These are phyloP conservation scores for Pichia rugopelliculosa DNA, from an alignment of 805 yeast genomes.

Conservation along the genomic window DNA sequence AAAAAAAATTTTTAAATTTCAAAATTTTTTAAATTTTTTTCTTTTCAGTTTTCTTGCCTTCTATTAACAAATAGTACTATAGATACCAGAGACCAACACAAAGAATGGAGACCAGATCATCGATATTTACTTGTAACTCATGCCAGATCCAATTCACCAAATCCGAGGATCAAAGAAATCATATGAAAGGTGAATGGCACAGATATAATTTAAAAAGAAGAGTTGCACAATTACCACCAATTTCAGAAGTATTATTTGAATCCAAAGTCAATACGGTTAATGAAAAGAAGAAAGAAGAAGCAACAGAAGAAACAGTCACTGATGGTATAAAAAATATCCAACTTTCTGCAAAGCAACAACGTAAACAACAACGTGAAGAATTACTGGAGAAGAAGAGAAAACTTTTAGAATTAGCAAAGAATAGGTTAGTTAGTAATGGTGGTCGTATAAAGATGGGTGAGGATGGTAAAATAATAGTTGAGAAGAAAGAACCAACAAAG, in stretches of 20 bases:
- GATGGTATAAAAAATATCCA: conserved; percentile 11
- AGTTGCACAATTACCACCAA: conserved; percentile 75
- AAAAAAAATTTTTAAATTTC: not conserved
- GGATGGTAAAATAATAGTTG: conserved; percentile 21
- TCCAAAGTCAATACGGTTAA: conserved; percentile 21
- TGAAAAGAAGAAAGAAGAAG: conserved; percentile 21
- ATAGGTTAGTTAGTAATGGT: conserved; percentile 31
- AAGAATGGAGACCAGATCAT: conserved; percentile 8
- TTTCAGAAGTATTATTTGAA: conserved; percentile 29
- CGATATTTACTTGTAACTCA: conserved; percentile 67
- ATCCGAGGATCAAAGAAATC: conserved; percentile 80
- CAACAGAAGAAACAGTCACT: conserved; percentile 5
- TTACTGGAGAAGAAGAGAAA: conserved; percentile 41
- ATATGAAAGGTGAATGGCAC: conserved; percentile 98
- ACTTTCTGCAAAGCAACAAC: conserved; percentile 33
- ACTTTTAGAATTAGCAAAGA: conserved; percentile 40
- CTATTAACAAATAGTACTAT: not conserved
- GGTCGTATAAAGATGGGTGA: conserved; percentile 18
- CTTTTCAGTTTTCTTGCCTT: not conserved
- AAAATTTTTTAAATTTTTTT: too few relatives aligned
- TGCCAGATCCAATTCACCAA: conserved; percentile 75
- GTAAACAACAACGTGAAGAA: conserved; percentile 44
- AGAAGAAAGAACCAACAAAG: conserved; percentile 10
- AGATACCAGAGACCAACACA: not conserved
- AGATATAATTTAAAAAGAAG: conserved; percentile 90